Percentiles rank a stretch among this genome's conserved stretches.
Evolutionary conservation across 2,329 filamentous ascomycete species (phyloP).

Genomic region (Neofusicoccum parvum): DNA sequence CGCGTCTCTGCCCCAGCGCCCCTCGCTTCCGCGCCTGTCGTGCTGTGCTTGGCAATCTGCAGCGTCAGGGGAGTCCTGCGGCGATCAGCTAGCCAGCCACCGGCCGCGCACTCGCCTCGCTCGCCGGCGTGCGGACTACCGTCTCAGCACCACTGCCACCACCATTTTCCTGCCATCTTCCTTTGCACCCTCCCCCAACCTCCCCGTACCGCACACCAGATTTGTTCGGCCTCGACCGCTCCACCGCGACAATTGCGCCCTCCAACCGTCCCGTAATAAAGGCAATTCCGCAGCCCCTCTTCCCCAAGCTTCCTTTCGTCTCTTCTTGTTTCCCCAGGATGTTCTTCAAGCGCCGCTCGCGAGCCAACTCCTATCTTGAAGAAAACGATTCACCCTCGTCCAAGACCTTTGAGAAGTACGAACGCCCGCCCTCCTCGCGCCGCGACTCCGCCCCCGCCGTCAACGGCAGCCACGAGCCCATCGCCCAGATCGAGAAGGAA

Average conservation of each 20-base stretch:
- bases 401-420: conserved; percentile 43
- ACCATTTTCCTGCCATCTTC: conserved; percentile 4
- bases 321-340: conserved; percentile 38
- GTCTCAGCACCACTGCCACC: conserved; percentile 5
- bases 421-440: conserved; percentile 43
- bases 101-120: conserved; percentile 3
- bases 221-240: conserved; percentile 3
- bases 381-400: conserved; percentile 37
- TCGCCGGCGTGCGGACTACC: too few species aligned
- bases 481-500: conserved; percentile 31
- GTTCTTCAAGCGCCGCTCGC: conserved; percentile 54
- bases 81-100: background rate
- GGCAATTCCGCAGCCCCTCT: conserved; percentile 22
- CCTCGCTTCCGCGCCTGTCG: background rate
- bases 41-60: conserved; percentile 1
- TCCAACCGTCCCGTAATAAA: conserved; percentile 12
- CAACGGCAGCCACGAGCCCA: conserved; percentile 32
- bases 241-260: background rate
- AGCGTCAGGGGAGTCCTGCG: background rate
- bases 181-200: conserved; percentile 3
- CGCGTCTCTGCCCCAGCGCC: background rate
- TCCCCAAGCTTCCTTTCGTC: conserved; percentile 25
- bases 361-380: conserved; percentile 53
- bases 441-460: conserved; percentile 32
- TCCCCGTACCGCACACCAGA: background rate